These are phyloP conservation scores for Kwoniella heveanensis DNA, from an alignment of 768 basidiomycete genomes.

Conservation along the genomic window DNA sequence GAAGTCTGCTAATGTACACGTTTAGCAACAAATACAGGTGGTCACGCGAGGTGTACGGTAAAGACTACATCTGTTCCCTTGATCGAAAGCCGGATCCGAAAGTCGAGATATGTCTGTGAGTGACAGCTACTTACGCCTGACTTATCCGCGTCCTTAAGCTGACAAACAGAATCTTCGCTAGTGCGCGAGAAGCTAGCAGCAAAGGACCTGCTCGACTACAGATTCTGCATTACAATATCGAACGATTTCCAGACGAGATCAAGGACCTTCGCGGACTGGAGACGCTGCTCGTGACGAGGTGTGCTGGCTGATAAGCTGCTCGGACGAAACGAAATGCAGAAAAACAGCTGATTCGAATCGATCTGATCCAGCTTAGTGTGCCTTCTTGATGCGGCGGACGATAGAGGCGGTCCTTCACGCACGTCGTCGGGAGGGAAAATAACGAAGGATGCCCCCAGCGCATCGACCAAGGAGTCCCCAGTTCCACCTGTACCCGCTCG, in stretches of 20 bases:
- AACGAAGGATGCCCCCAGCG: background rate
- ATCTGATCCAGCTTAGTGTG: constrained; percentile 28
- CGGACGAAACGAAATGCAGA: too few species aligned
- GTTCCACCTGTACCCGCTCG: constrained; percentile 15
- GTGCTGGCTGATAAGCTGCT: too few species aligned
- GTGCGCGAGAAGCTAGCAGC: constrained; percentile 43
- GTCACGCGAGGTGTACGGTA: constrained; percentile 40
- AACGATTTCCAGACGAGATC: constrained; percentile 52
- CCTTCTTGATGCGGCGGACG: constrained; percentile 47
- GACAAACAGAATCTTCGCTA: constrained; percentile 9
- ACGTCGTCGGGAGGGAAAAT: constrained; percentile 6
- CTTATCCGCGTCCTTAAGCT: too few species aligned
- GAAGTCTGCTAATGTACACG: too few species aligned
- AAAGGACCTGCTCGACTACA: constrained; percentile 48
- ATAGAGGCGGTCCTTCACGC: constrained; percentile 20
- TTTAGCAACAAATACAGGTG: constrained; percentile 48
- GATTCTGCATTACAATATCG: constrained; percentile 54
- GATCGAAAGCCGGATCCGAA: constrained; percentile 54
- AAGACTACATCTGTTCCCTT: constrained; percentile 51
- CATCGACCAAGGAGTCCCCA: background rate
- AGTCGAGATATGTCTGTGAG: constrained; percentile 53
- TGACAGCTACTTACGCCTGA: too few species aligned
- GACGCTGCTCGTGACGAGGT: constrained; percentile 41
- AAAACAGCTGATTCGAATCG: background rate
- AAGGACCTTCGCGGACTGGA: constrained; percentile 50